Percentiles rank a stretch among this genome's conserved stretches.
Conservation (phyloP, 495 filamentous ascomycete species). For the Xanthoparmelia taractica region DNA sequence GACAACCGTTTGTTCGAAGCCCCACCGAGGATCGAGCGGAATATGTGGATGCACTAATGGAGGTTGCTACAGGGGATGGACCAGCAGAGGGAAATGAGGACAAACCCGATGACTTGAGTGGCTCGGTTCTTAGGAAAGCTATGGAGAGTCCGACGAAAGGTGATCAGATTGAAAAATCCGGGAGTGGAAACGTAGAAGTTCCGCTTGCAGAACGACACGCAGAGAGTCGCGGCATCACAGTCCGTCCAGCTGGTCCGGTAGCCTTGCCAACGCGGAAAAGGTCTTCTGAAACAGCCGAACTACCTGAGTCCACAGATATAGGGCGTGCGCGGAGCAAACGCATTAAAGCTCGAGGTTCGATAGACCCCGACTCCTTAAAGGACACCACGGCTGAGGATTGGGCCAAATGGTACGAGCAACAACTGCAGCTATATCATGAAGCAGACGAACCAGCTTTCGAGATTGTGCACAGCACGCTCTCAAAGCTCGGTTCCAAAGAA, state of each 20-base stretch:
- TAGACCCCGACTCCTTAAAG: conserved; percentile 41
- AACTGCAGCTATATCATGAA: conserved; percentile 57
- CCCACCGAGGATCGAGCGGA: conserved; percentile 1
- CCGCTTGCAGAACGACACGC: background rate
- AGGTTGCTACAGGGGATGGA: background rate
- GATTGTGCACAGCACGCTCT: conserved; percentile 56
- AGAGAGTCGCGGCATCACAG: background rate
- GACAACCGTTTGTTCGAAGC: background rate
- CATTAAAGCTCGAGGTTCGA: conserved; percentile 69
- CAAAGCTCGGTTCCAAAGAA: conserved; percentile 54
- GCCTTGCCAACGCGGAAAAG: conserved; percentile 39
- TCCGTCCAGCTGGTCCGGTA: conserved; percentile 7
- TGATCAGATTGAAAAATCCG: background rate
- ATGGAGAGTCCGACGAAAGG: conserved; percentile 1
- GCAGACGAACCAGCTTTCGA: conserved; percentile 73
- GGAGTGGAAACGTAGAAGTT: background rate
- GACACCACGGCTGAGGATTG: conserved; percentile 56
- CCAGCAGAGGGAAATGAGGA: background rate
- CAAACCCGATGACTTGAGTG: conserved; percentile 2
- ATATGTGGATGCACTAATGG: conserved; percentile 2
- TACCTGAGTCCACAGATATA: conserved; percentile 46
- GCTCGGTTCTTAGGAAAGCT: background rate
- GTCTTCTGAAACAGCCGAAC: conserved; percentile 43
- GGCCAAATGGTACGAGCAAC: conserved; percentile 61
- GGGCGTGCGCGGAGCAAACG: conserved; percentile 74